These are phyloP conservation scores for Cyclotella choctawhatcheeana DNA, from an alignment of 108 stramenopile genomes.

Conservation along the genomic window DNA sequence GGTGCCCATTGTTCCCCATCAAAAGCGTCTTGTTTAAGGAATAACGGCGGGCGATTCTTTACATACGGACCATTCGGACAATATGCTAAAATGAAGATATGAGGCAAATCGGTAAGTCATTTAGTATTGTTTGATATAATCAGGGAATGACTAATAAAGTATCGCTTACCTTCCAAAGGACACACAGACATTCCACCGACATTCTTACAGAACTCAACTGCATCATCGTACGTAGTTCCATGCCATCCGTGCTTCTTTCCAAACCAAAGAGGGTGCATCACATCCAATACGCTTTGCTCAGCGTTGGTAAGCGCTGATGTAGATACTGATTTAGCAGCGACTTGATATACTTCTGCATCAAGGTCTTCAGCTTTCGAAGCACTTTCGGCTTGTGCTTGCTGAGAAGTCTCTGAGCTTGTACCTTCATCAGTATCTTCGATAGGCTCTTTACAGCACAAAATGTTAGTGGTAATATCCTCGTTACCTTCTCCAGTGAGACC, in stretches of 20 bases:
- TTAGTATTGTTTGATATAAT: too few species aligned
- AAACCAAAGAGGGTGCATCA: constrained; percentile 31
- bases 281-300: constrained; percentile 26
- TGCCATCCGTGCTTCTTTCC: constrained; percentile 33
- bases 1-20: constrained; percentile 54
- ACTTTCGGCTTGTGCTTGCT: background rate
- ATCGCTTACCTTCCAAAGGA: constrained; percentile 27
- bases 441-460: constrained; percentile 33
- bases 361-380: background rate
- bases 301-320: constrained; percentile 15
- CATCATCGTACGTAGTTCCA: constrained; percentile 35
- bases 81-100: constrained; percentile 18
- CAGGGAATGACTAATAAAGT: too few species aligned
- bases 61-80: constrained; percentile 34
- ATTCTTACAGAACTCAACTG: constrained; percentile 32
- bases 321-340: background rate
- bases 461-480: constrained; percentile 37
- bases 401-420: background rate
- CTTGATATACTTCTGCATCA: background rate
- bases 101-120: background rate
- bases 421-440: background rate
- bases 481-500: constrained; percentile 31
- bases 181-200: constrained; percentile 35
- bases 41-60: constrained; percentile 19
- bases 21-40: constrained; percentile 24